Evolutionary conservation across 371 early-diverging fungal genomes (phyloP), one percentile per base, ranked within the genome.

Genomic region (Mortierella sp.): DNA sequence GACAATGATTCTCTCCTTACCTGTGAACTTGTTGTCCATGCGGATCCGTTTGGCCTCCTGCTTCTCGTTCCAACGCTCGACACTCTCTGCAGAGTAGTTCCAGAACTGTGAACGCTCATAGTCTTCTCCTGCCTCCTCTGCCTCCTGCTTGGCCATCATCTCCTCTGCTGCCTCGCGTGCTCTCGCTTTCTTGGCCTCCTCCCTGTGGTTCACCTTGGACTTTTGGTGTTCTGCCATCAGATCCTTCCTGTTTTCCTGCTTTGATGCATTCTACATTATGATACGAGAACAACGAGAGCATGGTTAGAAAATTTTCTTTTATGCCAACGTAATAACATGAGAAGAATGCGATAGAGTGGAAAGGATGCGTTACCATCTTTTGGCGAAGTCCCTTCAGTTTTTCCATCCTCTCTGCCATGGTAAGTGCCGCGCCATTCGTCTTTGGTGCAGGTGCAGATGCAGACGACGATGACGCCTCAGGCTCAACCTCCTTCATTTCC

Each of bases 21-120:
- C 95, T 68, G 97, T 94, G 78, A 98, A 98, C n/a, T 95, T 97
- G 75, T 90, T 90, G 70, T 97, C 95, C 44, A 90, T 90, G 63
- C 92, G 86, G 73, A 91, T 88, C 41, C 88, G 92, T 75, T 94
- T 95, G 76, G 92, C 90, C 24, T 90, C 91, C 90, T 94, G 90
- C 88, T 94, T 96, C 81, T 94, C 92, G 56, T 98, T 95, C 95
- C 97, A 98, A 49, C 90, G 89, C 76, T 97, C 97, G 0, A 97
- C 97, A 14, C 93, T 92, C 84, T 98, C 98, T 4, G 93, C 95
- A 55, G 97, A 95, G 80, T 97, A 98, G 44, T 92, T 91, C 95
- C 96, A 93, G 75, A 93, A 95, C 78, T 94, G 91, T 10, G 92
- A 90, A 46, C 99, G 91, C 83, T 97, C 97, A 82, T 94, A 96